These are phyloP conservation scores for Clarireedia hainanense DNA, from an alignment of 2,329 filamentous ascomycete species.

Conservation along the genomic window DNA sequence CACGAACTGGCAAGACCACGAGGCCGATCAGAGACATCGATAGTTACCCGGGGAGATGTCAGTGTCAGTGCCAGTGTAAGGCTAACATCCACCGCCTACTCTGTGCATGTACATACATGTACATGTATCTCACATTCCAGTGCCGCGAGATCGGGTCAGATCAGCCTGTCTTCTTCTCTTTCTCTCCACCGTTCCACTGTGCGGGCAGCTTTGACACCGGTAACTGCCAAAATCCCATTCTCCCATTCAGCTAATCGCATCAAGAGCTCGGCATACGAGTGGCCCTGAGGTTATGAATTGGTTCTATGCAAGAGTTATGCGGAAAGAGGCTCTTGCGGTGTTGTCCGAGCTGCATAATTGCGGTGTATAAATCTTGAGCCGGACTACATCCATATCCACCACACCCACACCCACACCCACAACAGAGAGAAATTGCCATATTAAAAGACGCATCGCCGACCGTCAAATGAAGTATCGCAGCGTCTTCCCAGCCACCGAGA, in stretches of 20 bases:
- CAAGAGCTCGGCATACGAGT: not conserved
- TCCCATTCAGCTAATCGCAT: not conserved
- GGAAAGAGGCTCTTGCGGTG: not conserved
- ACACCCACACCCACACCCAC: not conserved
- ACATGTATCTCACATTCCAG: not conserved
- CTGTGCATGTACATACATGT: not conserved
- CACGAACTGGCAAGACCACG: no score
- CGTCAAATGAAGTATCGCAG: not conserved
- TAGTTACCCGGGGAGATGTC: no score
- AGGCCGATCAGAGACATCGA: no score
- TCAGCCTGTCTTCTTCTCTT: not conserved
- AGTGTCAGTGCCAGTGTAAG: no score
- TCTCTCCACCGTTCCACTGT: not conserved
- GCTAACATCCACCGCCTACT: no score
- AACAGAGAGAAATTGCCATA: not conserved
- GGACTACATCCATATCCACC: not conserved
- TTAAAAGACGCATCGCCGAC: not conserved
- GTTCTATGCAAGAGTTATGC: not conserved
- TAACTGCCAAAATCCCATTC: not conserved
- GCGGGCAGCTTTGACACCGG: not conserved
- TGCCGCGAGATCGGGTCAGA: not conserved
- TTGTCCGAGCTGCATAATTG: not conserved
- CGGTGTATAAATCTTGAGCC: not conserved
- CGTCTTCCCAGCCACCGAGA: not conserved
- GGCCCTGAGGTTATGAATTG: not conserved